These are phyloP conservation scores for Sporobolomyces pararoseus DNA, from an alignment of 768 basidiomycete species.

Conservation along the genomic window DNA sequence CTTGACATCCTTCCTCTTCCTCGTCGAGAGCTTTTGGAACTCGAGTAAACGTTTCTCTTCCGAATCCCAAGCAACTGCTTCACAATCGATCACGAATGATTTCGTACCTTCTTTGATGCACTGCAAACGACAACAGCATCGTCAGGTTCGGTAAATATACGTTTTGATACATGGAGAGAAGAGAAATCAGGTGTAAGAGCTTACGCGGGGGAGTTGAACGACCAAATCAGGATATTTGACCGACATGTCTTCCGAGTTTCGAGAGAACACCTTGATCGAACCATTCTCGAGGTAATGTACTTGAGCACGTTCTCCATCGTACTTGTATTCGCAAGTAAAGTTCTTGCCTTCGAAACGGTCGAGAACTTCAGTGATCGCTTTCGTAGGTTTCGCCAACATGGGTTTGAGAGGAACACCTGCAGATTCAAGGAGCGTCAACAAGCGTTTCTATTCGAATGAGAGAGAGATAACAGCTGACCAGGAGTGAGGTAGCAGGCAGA, in stretches of 20 bases:
- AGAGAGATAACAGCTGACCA: too few relatives aligned
- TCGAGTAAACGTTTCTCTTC: conserved; percentile 64
- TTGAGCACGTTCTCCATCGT: conserved; percentile 93
- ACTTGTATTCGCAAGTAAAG: conserved; percentile 99
- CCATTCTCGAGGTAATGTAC: conserved; percentile 82
- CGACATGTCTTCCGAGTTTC: conserved; percentile 99
- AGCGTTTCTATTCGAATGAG: too few relatives aligned
- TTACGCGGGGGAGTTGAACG: conserved; percentile 79
- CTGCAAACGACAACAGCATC: conserved; percentile 58
- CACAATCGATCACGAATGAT: conserved; percentile 91
- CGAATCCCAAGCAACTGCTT: conserved; percentile 95
- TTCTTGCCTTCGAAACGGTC: conserved; percentile 91
- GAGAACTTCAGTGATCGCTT: conserved; percentile 94
- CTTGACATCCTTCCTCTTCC: conserved; percentile 97
- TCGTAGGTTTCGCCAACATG: conserved; percentile 98
- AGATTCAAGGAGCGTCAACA: too few relatives aligned
- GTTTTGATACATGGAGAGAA: too few relatives aligned
- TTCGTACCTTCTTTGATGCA: conserved; percentile 72
- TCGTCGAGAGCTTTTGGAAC: conserved; percentile 90
- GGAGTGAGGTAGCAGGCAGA: conserved; percentile 85
- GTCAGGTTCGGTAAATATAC: too few relatives aligned
- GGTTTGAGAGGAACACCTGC: conserved; percentile 85
- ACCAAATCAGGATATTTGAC: conserved; percentile 99
- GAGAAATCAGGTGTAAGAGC: conserved; percentile 40
- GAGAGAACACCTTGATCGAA: conserved; percentile 71